Evolutionary conservation across 345 rosid genomes (phyloP), one percentile per base, ranked within the genome.

Genomic region (Trapa incisa): DNA sequence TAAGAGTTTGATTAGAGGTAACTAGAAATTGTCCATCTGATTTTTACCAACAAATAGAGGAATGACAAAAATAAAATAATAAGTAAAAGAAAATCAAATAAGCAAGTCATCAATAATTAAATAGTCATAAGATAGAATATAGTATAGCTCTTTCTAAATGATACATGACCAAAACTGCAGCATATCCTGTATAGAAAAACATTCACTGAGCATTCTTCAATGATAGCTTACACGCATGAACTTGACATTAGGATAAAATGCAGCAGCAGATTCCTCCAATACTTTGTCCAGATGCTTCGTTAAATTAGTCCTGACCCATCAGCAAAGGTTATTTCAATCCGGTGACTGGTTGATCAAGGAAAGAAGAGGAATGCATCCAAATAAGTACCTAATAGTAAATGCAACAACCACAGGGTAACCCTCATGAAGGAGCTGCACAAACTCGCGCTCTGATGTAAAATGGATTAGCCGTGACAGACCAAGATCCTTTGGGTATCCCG

Each of bases 401-500:
- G 96, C 94, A 47, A 87, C 97, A 43, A 85, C 95, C 36, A 91
- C 85, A 1, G 95, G 99, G 56, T 64, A 66, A 14, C 91, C 91
- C 68, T 86, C 80, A 68, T 94, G 99, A 77, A 94, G 97, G 45
- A 91, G 80, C 69, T 91, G 88, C 52, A 91, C 95, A 81, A 93
- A 90, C 73, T 93, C 97, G 48, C 91, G 88, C 81, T 93, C 97
- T 17, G 97, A 90, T 2, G 84, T 82, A 57, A 93, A 93, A 75
- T 93, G 94, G 70, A 86, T 77, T 66, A 88, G 80, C 0, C 82
- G 86, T 11, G 96, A 94, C 61, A 83, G 84, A 63, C 97, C 95
- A 0, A 89, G 88, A 79, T 85, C 97, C 77, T 93, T 90, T 6
- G 96, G 99, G 71, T 87, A 87, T 64, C 99, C 97, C 22, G 86